Base-by-base conservation (phyloP, 2,329 filamentous ascomycete genomes). In the Epichloe typhina region DNA sequence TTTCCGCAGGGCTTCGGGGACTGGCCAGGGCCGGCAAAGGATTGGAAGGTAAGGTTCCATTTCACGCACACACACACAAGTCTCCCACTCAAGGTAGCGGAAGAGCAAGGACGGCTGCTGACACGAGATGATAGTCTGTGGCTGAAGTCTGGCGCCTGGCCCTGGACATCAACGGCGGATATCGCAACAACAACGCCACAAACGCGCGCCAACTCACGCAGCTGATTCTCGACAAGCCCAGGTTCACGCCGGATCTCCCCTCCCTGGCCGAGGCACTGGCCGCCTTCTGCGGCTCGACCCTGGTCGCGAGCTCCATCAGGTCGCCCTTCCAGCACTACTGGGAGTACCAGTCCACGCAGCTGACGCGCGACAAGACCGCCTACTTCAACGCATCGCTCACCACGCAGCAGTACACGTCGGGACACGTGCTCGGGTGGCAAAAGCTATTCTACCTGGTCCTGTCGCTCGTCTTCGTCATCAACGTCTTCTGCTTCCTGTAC, bases 261-360 rank as follows among this genome's bases (percentile, higher is more conserved):
- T 86, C 82, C 2, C 72, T 86, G n/a, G 82, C 80, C 0, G 87
- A 93, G 64, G 82, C 83, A 0, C 62, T 93, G 0, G 84, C 86
- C 0, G 84, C 88, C 0, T 73, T 89, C 58, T 76, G 78, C 0
- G 79, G 80, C 4, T 82, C 77, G 37, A 87, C 84, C 0, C 64
- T 89, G 0, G 72, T 89, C 8, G 70, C 82, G 42, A 73, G 77
- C 8, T 67, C 80, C 2, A 65, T 77, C 8, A 72, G 78, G 51
- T 68, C 82, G 0, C 81, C 83, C 0, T 87, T 84, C 58, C 69
- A 73, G 0, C 76, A 79, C 38, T 73, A 65, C 49, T 84, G 77
- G 73, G 66, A 67, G 47, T 52, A 0, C 61, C 63, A 0, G 47
- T 52, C 3, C 58, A 62, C 12, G 57, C 65, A 2, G 64, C 83